Evolutionary conservation across 202 grass and related monocot species (phyloP).

Genomic region (Digitaria exilis): DNA sequence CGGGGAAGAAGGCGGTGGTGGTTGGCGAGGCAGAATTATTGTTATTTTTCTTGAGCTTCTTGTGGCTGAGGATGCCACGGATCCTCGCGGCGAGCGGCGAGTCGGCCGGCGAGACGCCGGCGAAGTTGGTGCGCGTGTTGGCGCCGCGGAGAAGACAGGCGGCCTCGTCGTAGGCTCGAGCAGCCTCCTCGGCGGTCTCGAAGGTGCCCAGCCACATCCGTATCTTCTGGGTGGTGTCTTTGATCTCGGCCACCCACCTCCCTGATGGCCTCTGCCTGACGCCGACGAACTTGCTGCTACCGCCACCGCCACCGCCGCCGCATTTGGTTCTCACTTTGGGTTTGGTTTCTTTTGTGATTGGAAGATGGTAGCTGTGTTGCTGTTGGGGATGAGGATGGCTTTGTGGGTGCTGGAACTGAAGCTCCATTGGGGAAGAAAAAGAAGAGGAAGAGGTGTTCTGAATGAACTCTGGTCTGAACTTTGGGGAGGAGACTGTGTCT

Average conservation of each 20-base stretch:
- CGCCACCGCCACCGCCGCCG: neutral
- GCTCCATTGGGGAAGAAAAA: slow-evolving; percentile 52
- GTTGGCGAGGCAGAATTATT: neutral
- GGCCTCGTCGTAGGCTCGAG: slow-evolving; percentile 77
- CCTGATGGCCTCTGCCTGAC: slow-evolving; percentile 76
- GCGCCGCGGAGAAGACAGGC: slow-evolving; percentile 85
- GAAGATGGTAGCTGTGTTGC: too few species aligned
- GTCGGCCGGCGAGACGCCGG: slow-evolving; percentile 19
- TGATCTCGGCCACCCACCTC: slow-evolving; percentile 95
- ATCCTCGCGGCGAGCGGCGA: slow-evolving; percentile 63
- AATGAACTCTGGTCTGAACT: slow-evolving; percentile 35
- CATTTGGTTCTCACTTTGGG: slow-evolving; percentile 45
- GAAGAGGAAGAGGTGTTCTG: neutral
- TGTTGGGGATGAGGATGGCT: slow-evolving; percentile 47
- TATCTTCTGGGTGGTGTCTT: slow-evolving; percentile 90
- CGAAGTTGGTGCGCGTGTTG: slow-evolving; percentile 96
- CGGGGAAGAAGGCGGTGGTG: neutral
- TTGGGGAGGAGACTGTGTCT: slow-evolving; percentile 15
- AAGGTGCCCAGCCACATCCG: slow-evolving; percentile 96
- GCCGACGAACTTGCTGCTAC: slow-evolving; percentile 65
- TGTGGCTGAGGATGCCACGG: slow-evolving; percentile 68
- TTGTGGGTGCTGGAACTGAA: slow-evolving; percentile 68
- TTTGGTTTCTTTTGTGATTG: slow-evolving; percentile 21
- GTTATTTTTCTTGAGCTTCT: slow-evolving; percentile 65
- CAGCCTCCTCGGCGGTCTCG: slow-evolving; percentile 86